Base-by-base conservation (phyloP, 1,284 basidiomycete species). In the Ganoderma sinense region DNA sequence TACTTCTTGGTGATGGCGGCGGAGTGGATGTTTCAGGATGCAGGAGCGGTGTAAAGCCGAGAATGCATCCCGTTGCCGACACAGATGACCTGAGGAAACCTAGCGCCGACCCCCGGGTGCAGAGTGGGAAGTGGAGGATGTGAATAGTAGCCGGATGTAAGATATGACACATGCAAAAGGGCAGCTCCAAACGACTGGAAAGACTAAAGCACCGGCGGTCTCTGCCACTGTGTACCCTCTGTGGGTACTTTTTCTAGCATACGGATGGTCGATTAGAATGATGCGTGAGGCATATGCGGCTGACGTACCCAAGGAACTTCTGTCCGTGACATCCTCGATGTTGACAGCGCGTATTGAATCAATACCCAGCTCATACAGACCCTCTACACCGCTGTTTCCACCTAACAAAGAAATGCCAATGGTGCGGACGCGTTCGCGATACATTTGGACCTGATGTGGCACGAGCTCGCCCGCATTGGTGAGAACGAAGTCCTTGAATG, bases 351-450 rank as follows among this genome's bases (percentile, higher is more conserved):
- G 85, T 70, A 95, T 91, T 2, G 87, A 89, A 73, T 94, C 91
- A 64, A 95, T 85, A 1, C 91, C 91, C 0, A 95, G 84, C 72
- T 95, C 94, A 75, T 92, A 95, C n/a, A 82, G 80, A 0, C 93
- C 93, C 53, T 88, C 84, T 4, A 89, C 83, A 14, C 89, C 87
- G 65, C 90, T 91, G 67, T 93, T 93, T 4, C 93, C 94, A 20
- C 94, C 94, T 8, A 96, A 82, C 18, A 96, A 81, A 1, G 94
- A 95, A 41, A 97, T 91, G 3, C 96, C 96, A 18, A 97, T 84
- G 18, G 92, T 94, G 65, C 92, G 86, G 16, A 97, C 83, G 67
- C 88, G 89, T 72, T 95, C 91, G 20, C 88, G 85, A 77, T 89
- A 87, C 92, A 97, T 96, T 64, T 80, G 81, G 45, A 96, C 87